phyloP scores from a whole-genome alignment of 1,139 yeast species.

The Pichia sp. region DNA sequence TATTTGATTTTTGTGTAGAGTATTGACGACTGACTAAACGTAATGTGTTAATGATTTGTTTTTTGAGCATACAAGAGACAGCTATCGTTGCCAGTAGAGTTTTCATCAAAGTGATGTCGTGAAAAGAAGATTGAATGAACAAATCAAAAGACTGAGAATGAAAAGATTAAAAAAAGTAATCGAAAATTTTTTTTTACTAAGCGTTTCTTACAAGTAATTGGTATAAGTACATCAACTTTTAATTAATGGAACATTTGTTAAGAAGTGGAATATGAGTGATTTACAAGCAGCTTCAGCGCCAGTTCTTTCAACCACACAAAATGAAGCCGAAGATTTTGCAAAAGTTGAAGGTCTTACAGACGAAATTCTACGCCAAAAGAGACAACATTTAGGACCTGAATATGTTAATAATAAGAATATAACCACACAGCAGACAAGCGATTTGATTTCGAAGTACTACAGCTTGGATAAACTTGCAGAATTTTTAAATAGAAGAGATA shows the following conservation, averaged over 20 bases:
- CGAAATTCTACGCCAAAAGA: slow-evolving; percentile 11
- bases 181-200: not conserved
- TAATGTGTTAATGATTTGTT: not conserved
- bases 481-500: slow-evolving; percentile 32
- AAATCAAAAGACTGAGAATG: no score
- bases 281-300: slow-evolving; percentile 23
- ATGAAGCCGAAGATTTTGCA: slow-evolving; percentile 25
- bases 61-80: not conserved
- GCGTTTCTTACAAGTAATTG: not conserved
- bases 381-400: slow-evolving; percentile 26
- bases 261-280: not conserved
- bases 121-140: not conserved
- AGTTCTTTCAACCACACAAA: slow-evolving; percentile 30
- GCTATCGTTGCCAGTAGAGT: not conserved
- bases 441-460: slow-evolving; percentile 43
- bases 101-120: not conserved
- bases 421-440: slow-evolving; percentile 26
- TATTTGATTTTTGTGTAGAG: not conserved
- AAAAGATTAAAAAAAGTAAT: not conserved
- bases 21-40: not conserved
- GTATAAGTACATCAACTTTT: no score
- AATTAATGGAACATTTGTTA: no score
- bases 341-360: slow-evolving; percentile 15
- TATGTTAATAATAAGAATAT: slow-evolving; percentile 8
- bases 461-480: slow-evolving; percentile 40